Evolutionary conservation across 2,329 filamentous ascomycete genomes (phyloP).

Genomic region (Coniochaeta prunicola): DNA sequence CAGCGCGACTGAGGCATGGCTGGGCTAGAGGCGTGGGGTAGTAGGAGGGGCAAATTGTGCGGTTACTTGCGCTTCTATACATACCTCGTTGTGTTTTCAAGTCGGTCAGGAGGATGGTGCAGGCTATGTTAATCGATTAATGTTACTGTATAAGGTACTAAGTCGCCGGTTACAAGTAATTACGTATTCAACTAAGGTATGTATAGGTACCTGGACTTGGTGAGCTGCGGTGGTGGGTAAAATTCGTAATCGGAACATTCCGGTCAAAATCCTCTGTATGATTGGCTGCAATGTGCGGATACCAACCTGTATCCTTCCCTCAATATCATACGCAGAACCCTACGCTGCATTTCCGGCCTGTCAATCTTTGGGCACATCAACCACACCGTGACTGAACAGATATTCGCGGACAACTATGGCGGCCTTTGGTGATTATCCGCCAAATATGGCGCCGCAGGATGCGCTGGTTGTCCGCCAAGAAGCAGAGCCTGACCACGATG

Average conservation of each 20-base stretch:
- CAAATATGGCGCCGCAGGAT: conserved; percentile 59
- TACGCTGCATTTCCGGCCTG: background rate
- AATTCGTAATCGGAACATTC: background rate
- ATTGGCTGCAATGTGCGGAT: background rate
- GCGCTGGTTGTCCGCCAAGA: conserved; percentile 53
- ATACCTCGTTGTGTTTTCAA: background rate
- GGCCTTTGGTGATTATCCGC: conserved; percentile 56
- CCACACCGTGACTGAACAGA: background rate
- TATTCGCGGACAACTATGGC: conserved; percentile 35
- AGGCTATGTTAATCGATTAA: background rate
- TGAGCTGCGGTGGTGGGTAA: no score
- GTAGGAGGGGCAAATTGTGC: background rate
- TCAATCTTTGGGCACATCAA: background rate
- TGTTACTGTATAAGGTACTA: background rate
- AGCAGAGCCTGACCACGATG: conserved; percentile 49
- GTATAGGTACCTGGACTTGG: background rate
- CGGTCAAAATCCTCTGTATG: background rate
- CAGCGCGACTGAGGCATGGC: background rate
- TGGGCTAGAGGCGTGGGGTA: background rate
- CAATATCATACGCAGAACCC: background rate
- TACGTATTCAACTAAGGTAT: background rate
- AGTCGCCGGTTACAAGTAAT: background rate
- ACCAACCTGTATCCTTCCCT: background rate
- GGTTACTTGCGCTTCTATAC: background rate
- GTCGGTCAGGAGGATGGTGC: background rate